These are phyloP conservation scores for Pinus taeda DNA, from an alignment of 75 land plant species.

Conservation along the genomic window DNA sequence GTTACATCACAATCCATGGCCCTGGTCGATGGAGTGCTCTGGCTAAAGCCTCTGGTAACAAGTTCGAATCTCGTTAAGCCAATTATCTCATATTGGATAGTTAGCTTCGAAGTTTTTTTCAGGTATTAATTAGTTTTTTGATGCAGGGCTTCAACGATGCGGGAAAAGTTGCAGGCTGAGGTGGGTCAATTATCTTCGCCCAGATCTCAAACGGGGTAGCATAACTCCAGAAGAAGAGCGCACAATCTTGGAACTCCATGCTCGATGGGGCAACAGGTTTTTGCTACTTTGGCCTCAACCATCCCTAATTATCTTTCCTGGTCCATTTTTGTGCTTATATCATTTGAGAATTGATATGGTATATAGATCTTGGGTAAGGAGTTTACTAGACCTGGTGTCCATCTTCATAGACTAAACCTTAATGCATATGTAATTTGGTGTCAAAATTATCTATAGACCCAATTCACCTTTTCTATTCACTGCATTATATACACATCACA, in stretches of 20 bases:
- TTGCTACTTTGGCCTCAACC: background rate
- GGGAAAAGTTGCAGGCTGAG: constrained; percentile 71
- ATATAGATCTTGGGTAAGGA: too few relatives aligned
- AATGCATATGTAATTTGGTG: background rate
- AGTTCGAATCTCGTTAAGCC: too few relatives aligned
- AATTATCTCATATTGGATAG: too few relatives aligned
- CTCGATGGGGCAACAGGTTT: constrained; percentile 56
- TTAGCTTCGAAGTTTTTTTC: too few relatives aligned
- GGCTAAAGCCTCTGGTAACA: constrained; percentile 14
- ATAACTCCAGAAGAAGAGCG: constrained; percentile 59
- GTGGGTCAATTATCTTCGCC: constrained; percentile 70
- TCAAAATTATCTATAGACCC: too few relatives aligned
- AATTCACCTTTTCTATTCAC: too few relatives aligned
- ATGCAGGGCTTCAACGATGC: constrained; percentile 50
- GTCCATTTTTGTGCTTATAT: too few relatives aligned
- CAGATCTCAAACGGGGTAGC: constrained; percentile 56
- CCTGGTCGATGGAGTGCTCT: constrained; percentile 21
- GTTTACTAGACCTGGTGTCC: too few relatives aligned
- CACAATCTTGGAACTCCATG: constrained; percentile 43
- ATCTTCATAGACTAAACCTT: constrained; percentile 2
- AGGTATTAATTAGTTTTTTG: too few relatives aligned
- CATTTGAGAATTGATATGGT: too few relatives aligned
- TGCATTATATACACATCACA: too few relatives aligned
- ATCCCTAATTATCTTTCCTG: too few relatives aligned
- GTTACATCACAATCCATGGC: constrained; percentile 11